Evolutionary conservation across 768 basidiomycete species (phyloP), one percentile per base, ranked within the genome.

Genomic region (Pisolithus marmoratus): DNA sequence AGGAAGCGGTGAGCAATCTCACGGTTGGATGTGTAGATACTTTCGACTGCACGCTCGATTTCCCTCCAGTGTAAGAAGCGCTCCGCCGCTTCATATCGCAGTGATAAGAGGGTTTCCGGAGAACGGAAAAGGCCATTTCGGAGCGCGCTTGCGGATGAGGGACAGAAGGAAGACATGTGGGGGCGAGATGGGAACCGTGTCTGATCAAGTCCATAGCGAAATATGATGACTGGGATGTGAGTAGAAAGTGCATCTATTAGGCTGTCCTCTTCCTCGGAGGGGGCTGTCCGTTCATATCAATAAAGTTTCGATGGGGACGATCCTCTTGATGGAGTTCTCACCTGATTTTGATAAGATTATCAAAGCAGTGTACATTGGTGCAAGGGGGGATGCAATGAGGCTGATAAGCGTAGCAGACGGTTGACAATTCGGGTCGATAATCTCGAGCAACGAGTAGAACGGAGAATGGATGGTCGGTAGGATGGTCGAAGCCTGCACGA

Each of bases 21-120:
- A 3, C 67, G 65, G 49, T 60, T 65, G 3, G 54, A 57, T 48
- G 56, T 60, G 34, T 68, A 69, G 38, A 82, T 71, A 34, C 68
- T 68, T 52, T 74, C 73, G 6, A 80, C 77, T 11, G 77, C 78
- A 19, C 76, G 72, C 55, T 85, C 82, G 24, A 87, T 78, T 62
- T 87, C 86, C 29, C 84, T 72, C 86, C 86, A 88, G 27, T 79
- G 77, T 51, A 87, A 63, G 65, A 87, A 88, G 19, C 86, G 77
- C 52, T 86, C 83, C 0, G 81, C 74, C 0, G 84, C 85, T 64
- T 87, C 86, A 17, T 66, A 70, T 31, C 87, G 78, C 27, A 88
- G 70, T 1, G 72, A 61, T 1, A 74, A 70, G 11, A 87, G 71
- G 0, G 75, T 83, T 53, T 82, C 83, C 0, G 85, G 84, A 1